Conservation (phyloP, 495 filamentous ascomycete species). For the Xylaria cubensis region DNA sequence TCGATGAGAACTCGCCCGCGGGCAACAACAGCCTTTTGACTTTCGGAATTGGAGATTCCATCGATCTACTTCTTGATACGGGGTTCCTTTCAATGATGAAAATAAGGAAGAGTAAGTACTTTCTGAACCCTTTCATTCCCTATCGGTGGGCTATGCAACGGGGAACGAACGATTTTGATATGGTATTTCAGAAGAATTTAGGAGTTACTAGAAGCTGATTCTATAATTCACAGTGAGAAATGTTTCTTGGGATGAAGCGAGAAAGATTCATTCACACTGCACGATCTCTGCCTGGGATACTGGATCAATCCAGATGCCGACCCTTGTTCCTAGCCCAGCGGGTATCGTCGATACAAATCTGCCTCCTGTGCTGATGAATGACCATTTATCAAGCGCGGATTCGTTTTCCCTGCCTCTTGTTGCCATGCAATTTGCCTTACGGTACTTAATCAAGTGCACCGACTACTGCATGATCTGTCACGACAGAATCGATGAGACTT, state of each 20-base stretch:
- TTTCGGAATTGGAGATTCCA: slow-evolving; percentile 74
- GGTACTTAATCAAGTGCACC: slow-evolving; percentile 81
- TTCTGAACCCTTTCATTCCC: not conserved
- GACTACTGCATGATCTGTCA: slow-evolving; percentile 92
- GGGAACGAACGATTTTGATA: not conserved
- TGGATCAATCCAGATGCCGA: slow-evolving; percentile 27
- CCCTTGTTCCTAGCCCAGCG: not conserved
- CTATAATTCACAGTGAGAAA: slow-evolving; percentile 30
- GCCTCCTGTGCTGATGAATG: slow-evolving; percentile 26
- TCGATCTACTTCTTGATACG: slow-evolving; percentile 73
- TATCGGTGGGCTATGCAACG: not conserved
- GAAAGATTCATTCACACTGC: slow-evolving; percentile 50
- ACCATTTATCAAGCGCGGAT: slow-evolving; percentile 28
- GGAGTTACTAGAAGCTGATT: slow-evolving; percentile 1
- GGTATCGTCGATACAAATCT: slow-evolving; percentile 13
- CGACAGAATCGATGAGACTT: slow-evolving; percentile 68
- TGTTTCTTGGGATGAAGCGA: slow-evolving; percentile 75
- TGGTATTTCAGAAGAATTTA: not conserved
- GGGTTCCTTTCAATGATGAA: slow-evolving; percentile 69
- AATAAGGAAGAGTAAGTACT: slow-evolving; percentile 54
- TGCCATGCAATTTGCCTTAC: slow-evolving; percentile 80
- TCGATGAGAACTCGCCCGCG: slow-evolving; percentile 22
- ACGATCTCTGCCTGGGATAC: not conserved
- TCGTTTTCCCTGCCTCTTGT: slow-evolving; percentile 69
- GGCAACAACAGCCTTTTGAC: slow-evolving; percentile 44